Conservation (phyloP, 2,329 filamentous ascomycete genomes). For the Hypoxylon rubiginosum region DNA sequence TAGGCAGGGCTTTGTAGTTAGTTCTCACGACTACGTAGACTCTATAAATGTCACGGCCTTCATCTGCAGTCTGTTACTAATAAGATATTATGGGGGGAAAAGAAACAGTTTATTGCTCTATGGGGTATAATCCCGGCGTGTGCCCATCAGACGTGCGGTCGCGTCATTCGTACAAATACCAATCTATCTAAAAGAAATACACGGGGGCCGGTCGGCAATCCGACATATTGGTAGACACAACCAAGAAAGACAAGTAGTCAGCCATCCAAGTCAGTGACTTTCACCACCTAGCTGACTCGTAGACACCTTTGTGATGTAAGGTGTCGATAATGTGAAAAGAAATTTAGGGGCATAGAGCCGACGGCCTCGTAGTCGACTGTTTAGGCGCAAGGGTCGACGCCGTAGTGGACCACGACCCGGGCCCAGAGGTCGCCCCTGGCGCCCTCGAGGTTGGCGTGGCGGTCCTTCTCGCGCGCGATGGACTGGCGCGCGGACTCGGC, state of each 20-base stretch:
- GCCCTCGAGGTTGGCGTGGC: not conserved
- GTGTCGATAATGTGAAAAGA: not conserved
- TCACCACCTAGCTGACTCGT: not conserved
- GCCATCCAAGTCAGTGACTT: not conserved
- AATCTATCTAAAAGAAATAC: not conserved
- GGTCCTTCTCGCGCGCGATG: slow-evolving; percentile 32
- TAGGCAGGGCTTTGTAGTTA: no score
- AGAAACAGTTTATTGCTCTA: not conserved
- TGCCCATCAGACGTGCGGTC: not conserved
- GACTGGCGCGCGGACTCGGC: slow-evolving; percentile 59
- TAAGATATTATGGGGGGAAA: not conserved
- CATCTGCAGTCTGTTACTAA: not conserved
- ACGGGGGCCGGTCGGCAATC: not conserved
- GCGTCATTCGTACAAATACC: not conserved
- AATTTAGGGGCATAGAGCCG: not conserved
- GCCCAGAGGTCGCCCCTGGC: slow-evolving; percentile 22
- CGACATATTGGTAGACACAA: no score
- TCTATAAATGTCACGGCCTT: not conserved
- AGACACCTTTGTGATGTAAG: not conserved
- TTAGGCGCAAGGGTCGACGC: slow-evolving; percentile 39
- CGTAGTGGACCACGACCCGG: slow-evolving; percentile 36
- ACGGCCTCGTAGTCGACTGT: not conserved
- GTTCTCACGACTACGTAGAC: no score
- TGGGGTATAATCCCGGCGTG: not conserved
- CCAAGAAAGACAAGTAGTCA: not conserved